Conservation (phyloP, 202 grass and related monocot genomes). For the Hordeum pubiflorum region DNA sequence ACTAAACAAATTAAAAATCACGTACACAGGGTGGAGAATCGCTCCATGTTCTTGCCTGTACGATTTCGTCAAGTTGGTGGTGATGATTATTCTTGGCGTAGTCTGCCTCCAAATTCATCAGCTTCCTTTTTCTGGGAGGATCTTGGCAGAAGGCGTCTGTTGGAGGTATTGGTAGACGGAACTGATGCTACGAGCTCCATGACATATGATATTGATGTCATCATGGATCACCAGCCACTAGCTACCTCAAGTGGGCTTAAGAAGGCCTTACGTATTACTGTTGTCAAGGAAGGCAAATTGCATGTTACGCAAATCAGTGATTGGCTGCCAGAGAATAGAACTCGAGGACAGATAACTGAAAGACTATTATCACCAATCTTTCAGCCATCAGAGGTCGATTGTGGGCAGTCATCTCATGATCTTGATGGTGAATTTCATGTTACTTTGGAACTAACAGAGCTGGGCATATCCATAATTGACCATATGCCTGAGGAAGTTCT, state of each 20-base stretch:
- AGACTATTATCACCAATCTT: conserved; percentile 58
- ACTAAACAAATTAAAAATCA: conserved; percentile 18
- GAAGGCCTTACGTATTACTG: conserved; percentile 61
- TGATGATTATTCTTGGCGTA: conserved; percentile 73
- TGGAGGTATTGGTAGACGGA: conserved; percentile 85
- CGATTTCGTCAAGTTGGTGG: conserved; percentile 74
- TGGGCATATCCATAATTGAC: conserved; percentile 82
- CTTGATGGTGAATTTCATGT: conserved; percentile 85
- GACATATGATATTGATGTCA: conserved; percentile 73
- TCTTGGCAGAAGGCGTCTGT: conserved; percentile 57
- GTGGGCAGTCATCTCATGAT: conserved; percentile 55
- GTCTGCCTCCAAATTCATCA: conserved; percentile 77
- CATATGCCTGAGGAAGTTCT: conserved; percentile 99
- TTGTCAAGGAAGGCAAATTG: conserved; percentile 86
- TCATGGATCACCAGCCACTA: conserved; percentile 69
- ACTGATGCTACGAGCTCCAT: conserved; percentile 53
- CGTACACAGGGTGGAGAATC: conserved; percentile 87
- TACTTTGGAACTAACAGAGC: conserved; percentile 69
- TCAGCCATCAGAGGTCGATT: conserved; percentile 70
- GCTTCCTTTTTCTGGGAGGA: conserved; percentile 93
- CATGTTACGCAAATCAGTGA: conserved; percentile 66
- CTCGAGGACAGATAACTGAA: conserved; percentile 36
- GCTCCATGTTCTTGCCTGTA: conserved; percentile 88
- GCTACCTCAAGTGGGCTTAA: conserved; percentile 42
- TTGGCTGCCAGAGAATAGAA: conserved; percentile 78